Evolutionary conservation across 441 rosid species (phyloP).

Genomic region (Mallotus repandus): DNA sequence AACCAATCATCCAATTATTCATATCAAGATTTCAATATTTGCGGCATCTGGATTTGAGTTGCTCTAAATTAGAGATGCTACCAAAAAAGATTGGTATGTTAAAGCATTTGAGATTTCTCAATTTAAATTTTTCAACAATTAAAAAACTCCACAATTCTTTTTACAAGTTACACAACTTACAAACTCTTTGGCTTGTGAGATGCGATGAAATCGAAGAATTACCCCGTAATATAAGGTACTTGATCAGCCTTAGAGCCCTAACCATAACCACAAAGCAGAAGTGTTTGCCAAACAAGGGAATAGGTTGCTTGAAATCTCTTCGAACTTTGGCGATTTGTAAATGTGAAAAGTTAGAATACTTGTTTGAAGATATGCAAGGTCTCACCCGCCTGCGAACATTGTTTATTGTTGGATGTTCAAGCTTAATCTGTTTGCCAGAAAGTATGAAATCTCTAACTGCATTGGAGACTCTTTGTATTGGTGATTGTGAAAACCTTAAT

Average conservation of each 20-base stretch:
- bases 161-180: conserved; percentile 8
- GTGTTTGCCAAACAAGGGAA: background rate
- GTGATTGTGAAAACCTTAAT: background rate
- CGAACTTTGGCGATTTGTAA: background rate
- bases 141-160: background rate
- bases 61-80: background rate
- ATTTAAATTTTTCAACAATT: background rate
- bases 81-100: background rate
- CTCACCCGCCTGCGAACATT: background rate
- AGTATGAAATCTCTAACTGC: background rate
- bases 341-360: background rate
- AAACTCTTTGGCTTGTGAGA: background rate
- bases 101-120: conserved; percentile 7
- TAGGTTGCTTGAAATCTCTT: background rate
- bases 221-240: background rate
- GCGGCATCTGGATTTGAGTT: background rate
- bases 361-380: conserved; percentile 8
- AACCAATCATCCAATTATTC: too few relatives aligned
- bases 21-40: background rate
- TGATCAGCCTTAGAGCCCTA: background rate
- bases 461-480: background rate
- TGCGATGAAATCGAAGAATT: background rate
- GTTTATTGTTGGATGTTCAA: background rate
- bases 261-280: background rate
- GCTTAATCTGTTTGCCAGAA: background rate